Evolutionary conservation across 1,284 basidiomycete species (phyloP).

Genomic region (Puccinia polysora): DNA sequence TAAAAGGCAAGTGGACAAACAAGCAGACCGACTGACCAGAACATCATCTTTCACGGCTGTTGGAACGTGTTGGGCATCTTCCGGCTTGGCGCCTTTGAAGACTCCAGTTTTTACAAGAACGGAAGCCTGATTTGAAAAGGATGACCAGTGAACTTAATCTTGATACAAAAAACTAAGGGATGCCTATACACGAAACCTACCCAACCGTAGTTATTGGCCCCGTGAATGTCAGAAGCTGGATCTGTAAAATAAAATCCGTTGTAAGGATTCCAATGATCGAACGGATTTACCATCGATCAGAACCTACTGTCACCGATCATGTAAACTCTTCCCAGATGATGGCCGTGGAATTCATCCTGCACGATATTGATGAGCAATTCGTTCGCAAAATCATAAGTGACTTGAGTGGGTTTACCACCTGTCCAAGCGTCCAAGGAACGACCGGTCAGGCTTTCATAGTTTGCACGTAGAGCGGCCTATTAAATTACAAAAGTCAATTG

Average conservation of each 20-base stretch:
- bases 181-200: no score
- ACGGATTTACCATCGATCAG: background rate
- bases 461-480: slow-evolving; percentile 32
- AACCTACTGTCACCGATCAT: slow-evolving; percentile 40
- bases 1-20: no score
- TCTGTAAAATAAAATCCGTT: background rate
- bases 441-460: slow-evolving; percentile 26
- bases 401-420: slow-evolving; percentile 31
- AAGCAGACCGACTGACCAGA: slow-evolving; percentile 17
- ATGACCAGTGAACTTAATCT: background rate
- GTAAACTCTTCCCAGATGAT: slow-evolving; percentile 13
- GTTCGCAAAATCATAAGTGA: slow-evolving; percentile 29
- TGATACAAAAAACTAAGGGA: background rate
- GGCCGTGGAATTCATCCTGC: background rate
- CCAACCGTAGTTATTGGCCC: slow-evolving; percentile 38
- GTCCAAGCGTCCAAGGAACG: slow-evolving; percentile 24
- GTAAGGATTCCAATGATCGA: background rate
- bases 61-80: slow-evolving; percentile 15
- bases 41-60: slow-evolving; percentile 29
- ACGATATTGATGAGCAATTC: slow-evolving; percentile 13
- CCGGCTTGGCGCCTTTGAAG: slow-evolving; percentile 18
- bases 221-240: slow-evolving; percentile 42
- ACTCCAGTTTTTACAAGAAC: slow-evolving; percentile 36
- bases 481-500: background rate
- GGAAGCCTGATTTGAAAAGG: background rate